A percentile compares a stretch with the other conserved stretches of the same genome.
These are phyloP conservation scores for Leishmania arabica DNA, from an alignment of 208 protist species.

Conservation along the genomic window DNA sequence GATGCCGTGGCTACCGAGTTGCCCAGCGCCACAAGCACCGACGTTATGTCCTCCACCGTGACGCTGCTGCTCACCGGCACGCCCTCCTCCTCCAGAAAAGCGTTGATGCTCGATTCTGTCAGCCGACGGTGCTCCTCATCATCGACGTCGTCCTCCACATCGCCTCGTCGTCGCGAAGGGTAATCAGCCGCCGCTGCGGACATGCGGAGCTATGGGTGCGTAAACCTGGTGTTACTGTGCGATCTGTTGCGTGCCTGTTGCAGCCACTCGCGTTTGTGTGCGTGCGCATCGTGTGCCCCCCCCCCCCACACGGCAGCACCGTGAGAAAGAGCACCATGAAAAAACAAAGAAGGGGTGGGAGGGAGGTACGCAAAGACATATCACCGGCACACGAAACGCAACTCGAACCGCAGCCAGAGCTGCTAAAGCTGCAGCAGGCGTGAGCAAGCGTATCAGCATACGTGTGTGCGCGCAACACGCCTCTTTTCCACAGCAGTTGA, in stretches of 20 bases:
- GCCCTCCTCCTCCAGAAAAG: slow-evolving; percentile 30
- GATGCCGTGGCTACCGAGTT: slow-evolving; percentile 17
- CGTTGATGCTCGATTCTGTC: slow-evolving; percentile 16
- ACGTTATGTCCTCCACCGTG: slow-evolving; percentile 11
- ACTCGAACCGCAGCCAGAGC: not conserved
- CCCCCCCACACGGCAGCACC: too few relatives aligned
- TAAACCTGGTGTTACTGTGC: not conserved
- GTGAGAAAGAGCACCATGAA: slow-evolving; percentile 6
- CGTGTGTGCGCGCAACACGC: not conserved
- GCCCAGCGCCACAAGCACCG: slow-evolving; percentile 11
- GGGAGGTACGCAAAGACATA: not conserved
- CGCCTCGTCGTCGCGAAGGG: not conserved
- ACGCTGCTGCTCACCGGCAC: slow-evolving; percentile 8
- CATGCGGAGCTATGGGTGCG: not conserved
- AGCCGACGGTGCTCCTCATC: slow-evolving; percentile 1
- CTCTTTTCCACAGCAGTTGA: not conserved
- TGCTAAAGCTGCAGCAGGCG: not conserved
- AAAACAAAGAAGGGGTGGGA: not conserved
- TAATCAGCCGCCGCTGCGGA: not conserved
- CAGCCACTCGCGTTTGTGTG: not conserved
- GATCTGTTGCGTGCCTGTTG: not conserved
- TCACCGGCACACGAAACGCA: not conserved
- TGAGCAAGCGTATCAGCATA: not conserved
- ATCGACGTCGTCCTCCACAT: not conserved
- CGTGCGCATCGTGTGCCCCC: not conserved